A percentile compares a stretch with the other conserved stretches of the same genome.
Evolutionary conservation across 768 basidiomycete species (phyloP).

Genomic region (Peribolospora kevripleyi): DNA sequence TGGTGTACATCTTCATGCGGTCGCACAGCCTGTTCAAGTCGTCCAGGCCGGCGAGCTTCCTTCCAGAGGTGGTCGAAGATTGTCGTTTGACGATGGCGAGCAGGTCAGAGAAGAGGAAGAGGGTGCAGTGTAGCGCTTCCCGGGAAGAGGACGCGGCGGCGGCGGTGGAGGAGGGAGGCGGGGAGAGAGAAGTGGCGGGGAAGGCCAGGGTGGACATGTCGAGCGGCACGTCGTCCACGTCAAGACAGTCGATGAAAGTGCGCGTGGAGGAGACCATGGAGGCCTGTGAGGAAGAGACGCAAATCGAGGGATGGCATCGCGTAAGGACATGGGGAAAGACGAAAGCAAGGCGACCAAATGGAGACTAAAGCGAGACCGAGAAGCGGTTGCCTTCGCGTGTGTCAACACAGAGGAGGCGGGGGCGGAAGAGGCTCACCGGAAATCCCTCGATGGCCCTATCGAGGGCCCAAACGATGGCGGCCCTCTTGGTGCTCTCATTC

Average conservation of each 20-base stretch:
- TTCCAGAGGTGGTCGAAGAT: constrained; percentile 14
- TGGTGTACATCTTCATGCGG: constrained; percentile 4
- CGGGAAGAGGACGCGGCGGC: constrained; percentile 1
- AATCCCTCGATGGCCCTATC: constrained; percentile 69
- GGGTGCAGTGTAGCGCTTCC: constrained; percentile 46
- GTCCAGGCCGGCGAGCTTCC: constrained; percentile 30
- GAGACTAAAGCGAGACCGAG: not conserved
- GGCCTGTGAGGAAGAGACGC: constrained; percentile 22
- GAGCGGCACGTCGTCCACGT: constrained; percentile 47
- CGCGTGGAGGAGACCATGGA: constrained; percentile 70
- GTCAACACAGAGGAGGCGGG: not conserved
- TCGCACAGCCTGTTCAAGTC: constrained; percentile 42
- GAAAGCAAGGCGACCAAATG: not conserved
- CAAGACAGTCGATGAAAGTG: constrained; percentile 71
- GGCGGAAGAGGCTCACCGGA: constrained; percentile 26
- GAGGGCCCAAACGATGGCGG: constrained; percentile 65
- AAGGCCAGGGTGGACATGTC: constrained; percentile 17
- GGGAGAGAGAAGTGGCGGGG: constrained; percentile 11
- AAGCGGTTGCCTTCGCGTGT: not conserved
- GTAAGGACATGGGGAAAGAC: not conserved
- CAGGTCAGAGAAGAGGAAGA: constrained; percentile 87
- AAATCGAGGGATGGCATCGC: not conserved
- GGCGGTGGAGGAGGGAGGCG: too few relatives aligned
- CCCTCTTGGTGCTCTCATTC: constrained; percentile 72
- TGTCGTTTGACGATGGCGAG: constrained; percentile 71